Conservation (phyloP, 2,329 filamentous ascomycete species). For the Colletotrichum australisinense region DNA sequence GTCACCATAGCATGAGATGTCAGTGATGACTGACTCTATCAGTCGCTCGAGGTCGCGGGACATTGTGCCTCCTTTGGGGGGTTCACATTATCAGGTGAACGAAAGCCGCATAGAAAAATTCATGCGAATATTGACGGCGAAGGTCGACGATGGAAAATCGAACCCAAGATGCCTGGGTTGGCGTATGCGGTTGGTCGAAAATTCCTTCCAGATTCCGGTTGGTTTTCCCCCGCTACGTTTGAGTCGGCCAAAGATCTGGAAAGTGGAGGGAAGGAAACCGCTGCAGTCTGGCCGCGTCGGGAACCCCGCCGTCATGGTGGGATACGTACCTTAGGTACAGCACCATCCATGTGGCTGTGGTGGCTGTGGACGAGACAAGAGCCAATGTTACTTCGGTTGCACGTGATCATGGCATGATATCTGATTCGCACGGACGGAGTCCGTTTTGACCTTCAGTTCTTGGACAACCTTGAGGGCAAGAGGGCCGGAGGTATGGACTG, state of each 20-base stretch:
- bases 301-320: not conserved
- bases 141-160: conserved; percentile 30
- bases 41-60: conserved; percentile 35
- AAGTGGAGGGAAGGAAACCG: not conserved
- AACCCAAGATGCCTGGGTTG: conserved; percentile 9
- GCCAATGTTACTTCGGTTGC: too few relatives aligned
- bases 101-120: not conserved
- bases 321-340: too few relatives aligned
- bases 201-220: not conserved
- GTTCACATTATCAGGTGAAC: conserved; percentile 20
- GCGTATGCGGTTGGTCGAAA: conserved; percentile 1
- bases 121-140: not conserved
- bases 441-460: not conserved
- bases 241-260: not conserved
- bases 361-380: not conserved
- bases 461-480: not conserved
- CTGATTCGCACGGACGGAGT: too few relatives aligned
- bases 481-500: not conserved
- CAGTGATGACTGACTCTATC: conserved; percentile 35
- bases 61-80: conserved; percentile 12
- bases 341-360: not conserved
- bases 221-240: not conserved
- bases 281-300: not conserved
- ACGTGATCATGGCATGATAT: too few relatives aligned
- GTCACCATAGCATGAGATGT: conserved; percentile 37